Base-by-base conservation (phyloP, 208 protist genomes). In the Trypanosoma mega region DNA sequence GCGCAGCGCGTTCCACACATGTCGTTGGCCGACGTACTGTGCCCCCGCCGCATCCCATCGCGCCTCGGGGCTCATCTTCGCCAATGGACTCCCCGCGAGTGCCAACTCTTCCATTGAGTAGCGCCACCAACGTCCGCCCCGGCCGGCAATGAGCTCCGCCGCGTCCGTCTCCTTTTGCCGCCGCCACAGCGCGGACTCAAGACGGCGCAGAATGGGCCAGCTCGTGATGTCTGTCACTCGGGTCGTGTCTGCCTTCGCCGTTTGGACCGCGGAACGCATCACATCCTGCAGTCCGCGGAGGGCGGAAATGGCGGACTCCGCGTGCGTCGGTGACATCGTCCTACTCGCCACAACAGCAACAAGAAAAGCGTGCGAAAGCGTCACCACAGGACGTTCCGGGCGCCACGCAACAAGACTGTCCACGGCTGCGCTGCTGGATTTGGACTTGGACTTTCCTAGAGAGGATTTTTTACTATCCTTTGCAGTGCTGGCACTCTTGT, bases 21-120 rank as follows among this genome's bases (percentile, higher is more conserved):
- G 82, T 5, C 72, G 47, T 47, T 94, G 87, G 4, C 87, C 87
- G 53, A 94, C 67, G 65, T 87, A 94, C 64, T 85, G 79, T 24
- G 66, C 68, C n/a, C 52, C 48, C 34, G 69, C 63, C 6, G 30
- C 47, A 0, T 30, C 63, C 85, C 87, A 92, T 4, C 82, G 73
- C 41, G 74, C 63, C 34, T 64, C 59, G 8, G 49, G 46, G 8
- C 31, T 63, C 23, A 54, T 52, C 0, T 6, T 37, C 3, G 52
- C 37, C 16, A 63, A 20, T 16, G 41, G 6, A 45, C 26, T 43
- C 41, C 3, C 3, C 12, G 23, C 14, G 21, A 18, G 26, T 36
- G 14, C 26, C 16, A 24, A 1, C 23, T 6, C 50, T n/a, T 3
- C 16, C 23, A n/a, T 12, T 4, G 48, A 18, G 7, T 11, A 6